A percentile compares a stretch with the other conserved stretches of the same genome.
phyloP scores from a whole-genome alignment of 2,329 filamentous ascomycete genomes.

The Phyllosticta citribraziliensis region DNA sequence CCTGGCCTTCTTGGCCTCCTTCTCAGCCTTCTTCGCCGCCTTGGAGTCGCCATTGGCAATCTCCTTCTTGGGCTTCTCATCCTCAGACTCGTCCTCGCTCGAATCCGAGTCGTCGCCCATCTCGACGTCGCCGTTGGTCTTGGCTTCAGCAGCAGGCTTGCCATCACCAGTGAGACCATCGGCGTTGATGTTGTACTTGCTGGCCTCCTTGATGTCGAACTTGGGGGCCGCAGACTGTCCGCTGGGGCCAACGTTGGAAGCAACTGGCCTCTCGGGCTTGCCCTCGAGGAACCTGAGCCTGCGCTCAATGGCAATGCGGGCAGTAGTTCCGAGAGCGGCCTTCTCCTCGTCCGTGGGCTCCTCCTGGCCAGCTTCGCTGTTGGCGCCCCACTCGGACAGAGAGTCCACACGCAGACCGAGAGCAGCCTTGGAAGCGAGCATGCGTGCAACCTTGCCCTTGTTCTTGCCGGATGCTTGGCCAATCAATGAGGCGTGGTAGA shows the following conservation, averaged over 20 bases:
- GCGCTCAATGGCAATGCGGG: constrained; percentile 65
- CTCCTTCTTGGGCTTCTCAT: constrained; percentile 18
- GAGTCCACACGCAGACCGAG: constrained; percentile 91
- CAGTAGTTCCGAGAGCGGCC: constrained; percentile 64
- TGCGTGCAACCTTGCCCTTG: constrained; percentile 98
- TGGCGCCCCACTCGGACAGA: constrained; percentile 62
- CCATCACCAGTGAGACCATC: constrained; percentile 65
- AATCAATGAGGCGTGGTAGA: constrained; percentile 60
- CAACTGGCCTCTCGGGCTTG: constrained; percentile 55
- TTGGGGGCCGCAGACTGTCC: constrained; percentile 53
- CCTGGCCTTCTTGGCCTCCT: constrained; percentile 31
- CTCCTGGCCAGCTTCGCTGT: constrained; percentile 21
- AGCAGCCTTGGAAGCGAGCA: constrained; percentile 87
- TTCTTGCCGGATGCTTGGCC: constrained; percentile 96
- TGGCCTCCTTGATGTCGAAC: constrained; percentile 83
- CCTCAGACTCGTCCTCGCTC: constrained; percentile 26
- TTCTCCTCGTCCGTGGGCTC: constrained; percentile 80
- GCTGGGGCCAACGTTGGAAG: constrained; percentile 65
- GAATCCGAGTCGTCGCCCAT: constrained; percentile 36
- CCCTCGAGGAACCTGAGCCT: constrained; percentile 73
- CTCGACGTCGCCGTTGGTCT: constrained; percentile 35
- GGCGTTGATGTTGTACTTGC: constrained; percentile 90
- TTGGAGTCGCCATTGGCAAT: constrained; percentile 15
- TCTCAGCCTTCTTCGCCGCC: constrained; percentile 29
- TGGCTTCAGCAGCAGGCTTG: constrained; percentile 46